Conservation (phyloP, 2,329 filamentous ascomycete genomes). For the Aspergillus quadricinctus region DNA sequence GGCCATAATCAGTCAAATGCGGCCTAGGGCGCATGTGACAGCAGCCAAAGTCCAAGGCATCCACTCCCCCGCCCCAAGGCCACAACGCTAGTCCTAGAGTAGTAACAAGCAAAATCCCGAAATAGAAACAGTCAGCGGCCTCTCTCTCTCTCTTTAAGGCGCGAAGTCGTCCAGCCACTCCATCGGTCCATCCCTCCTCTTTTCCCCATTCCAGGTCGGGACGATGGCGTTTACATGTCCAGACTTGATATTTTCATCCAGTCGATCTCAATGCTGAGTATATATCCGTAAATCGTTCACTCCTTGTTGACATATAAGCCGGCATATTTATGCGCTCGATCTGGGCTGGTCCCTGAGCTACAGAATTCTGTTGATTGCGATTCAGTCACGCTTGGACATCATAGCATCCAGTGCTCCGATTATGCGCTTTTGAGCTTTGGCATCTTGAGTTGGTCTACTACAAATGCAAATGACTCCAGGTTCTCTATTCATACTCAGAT, state of each 20-base stretch:
- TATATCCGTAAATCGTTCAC: background rate
- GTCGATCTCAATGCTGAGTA: conserved; percentile 3
- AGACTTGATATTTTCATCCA: background rate
- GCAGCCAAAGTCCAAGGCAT: conserved; percentile 11
- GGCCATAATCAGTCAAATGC: background rate
- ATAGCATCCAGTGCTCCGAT: background rate
- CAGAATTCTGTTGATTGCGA: background rate
- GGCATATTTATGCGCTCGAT: background rate
- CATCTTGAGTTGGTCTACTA: background rate
- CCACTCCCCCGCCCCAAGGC: conserved; percentile 25
- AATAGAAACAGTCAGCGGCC: conserved; percentile 31
- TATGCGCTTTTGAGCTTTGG: background rate
- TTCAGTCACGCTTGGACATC: background rate
- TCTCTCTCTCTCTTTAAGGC: conserved; percentile 16
- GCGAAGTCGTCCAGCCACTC: conserved; percentile 19
- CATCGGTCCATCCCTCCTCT: conserved; percentile 10
- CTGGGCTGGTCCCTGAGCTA: background rate
- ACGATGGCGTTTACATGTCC: conserved; percentile 9
- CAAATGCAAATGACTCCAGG: background rate
- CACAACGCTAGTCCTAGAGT: conserved; percentile 17
- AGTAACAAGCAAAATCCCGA: conserved; percentile 23
- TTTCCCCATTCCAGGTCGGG: conserved; percentile 4
- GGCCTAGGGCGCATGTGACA: conserved; percentile 13
- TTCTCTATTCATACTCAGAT: background rate
- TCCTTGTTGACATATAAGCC: background rate